Conservation (phyloP, 2,329 filamentous ascomycete species). For the Paramyrothecium roridum region DNA sequence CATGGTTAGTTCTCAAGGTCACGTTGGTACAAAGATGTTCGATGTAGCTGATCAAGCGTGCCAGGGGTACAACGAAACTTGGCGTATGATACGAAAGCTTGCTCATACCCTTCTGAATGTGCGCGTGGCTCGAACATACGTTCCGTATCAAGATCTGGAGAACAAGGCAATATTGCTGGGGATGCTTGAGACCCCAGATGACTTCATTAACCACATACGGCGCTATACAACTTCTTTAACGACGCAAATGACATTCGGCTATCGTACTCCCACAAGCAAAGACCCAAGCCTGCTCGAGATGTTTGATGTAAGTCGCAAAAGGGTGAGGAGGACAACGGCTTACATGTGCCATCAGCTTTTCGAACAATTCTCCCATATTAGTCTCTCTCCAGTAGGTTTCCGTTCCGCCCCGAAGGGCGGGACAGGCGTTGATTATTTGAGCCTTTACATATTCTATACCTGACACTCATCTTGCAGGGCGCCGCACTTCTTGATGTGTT, state of each 20-base stretch:
- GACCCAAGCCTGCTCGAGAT: conserved; percentile 40
- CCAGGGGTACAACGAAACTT: neutral
- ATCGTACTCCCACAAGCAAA: conserved; percentile 35
- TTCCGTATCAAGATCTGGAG: conserved; percentile 34
- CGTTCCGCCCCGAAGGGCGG: too few species aligned
- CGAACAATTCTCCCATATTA: neutral
- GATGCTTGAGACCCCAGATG: conserved; percentile 27
- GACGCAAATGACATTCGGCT: conserved; percentile 49
- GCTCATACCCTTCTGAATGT: conserved; percentile 36
- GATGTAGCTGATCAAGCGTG: too few species aligned
- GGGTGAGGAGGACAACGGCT: neutral
- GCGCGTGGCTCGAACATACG: conserved; percentile 34
- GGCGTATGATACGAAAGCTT: conserved; percentile 18
- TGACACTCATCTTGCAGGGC: conserved; percentile 5
- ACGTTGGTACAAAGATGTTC: too few species aligned
- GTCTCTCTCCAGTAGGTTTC: neutral
- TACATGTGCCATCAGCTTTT: neutral
- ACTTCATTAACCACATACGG: conserved; percentile 40
- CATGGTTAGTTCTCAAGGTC: conserved; percentile 52
- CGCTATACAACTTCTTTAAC: conserved; percentile 47
- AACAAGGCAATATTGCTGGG: conserved; percentile 43
- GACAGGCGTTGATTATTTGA: too few species aligned
- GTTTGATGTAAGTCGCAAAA: conserved; percentile 17
- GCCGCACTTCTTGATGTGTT: conserved; percentile 44
- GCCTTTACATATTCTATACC: too few species aligned